These are phyloP conservation scores for Hemisphaericaspora xylofermentans DNA, from an alignment of 1,139 yeast species.

Conservation along the genomic window DNA sequence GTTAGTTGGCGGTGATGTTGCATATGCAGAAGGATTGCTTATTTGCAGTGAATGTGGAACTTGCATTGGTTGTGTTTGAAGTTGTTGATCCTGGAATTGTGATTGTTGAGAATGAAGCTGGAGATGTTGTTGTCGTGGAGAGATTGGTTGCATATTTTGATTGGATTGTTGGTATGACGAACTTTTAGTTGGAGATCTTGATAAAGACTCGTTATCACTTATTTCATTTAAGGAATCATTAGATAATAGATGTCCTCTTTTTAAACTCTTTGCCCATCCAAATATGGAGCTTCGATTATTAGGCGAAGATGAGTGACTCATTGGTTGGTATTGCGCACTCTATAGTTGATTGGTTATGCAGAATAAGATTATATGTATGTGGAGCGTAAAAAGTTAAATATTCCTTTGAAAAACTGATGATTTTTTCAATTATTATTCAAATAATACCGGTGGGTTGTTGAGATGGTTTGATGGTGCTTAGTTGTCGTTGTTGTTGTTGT, in stretches of 20 bases:
- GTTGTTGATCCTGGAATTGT: constrained; percentile 9
- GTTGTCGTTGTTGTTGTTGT: too few species aligned
- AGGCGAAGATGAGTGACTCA: constrained; percentile 46
- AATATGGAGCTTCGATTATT: constrained; percentile 42
- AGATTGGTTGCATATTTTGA: constrained; percentile 2
- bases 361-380: too few species aligned
- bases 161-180: constrained; percentile 4
- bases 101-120: constrained; percentile 6
- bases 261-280: constrained; percentile 51
- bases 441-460: too few species aligned
- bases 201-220: constrained; percentile 28
- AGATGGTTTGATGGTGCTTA: too few species aligned
- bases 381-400: too few species aligned
- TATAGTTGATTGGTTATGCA: not conserved
- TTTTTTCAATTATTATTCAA: too few species aligned
- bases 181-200: constrained; percentile 12
- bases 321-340: constrained; percentile 10
- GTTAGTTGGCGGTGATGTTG: constrained; percentile 12
- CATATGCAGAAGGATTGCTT: constrained; percentile 5
- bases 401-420: too few species aligned
- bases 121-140: constrained; percentile 7
- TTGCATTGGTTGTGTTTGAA: constrained; percentile 9
- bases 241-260: constrained; percentile 38
- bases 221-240: constrained; percentile 44
- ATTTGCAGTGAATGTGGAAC: not conserved